Evolutionary conservation across 169 alveolate species (phyloP).

Genomic region (Cryptosporidium bovis): DNA sequence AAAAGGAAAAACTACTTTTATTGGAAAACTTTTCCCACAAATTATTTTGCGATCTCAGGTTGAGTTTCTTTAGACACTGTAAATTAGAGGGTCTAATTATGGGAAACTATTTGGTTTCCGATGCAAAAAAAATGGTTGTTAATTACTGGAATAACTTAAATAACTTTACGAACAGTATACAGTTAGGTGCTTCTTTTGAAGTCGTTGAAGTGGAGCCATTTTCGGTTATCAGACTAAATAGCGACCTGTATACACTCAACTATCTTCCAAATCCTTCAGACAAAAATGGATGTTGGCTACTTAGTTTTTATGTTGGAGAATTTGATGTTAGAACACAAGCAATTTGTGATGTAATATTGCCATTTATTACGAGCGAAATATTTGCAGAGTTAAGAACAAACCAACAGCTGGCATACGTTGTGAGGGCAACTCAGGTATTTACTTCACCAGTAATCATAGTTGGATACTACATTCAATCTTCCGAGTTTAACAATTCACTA

Average conservation of each 20-base stretch:
- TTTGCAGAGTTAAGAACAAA: constrained; percentile 63
- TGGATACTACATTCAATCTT: constrained; percentile 65
- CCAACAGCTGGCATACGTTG: constrained; percentile 55
- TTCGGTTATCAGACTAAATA: constrained; percentile 8
- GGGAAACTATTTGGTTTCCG: constrained; percentile 35
- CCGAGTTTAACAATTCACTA: constrained; percentile 60
- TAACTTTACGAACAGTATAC: not conserved
- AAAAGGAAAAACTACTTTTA: constrained; percentile 25
- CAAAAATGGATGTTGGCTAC: constrained; percentile 60
- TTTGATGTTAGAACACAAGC: constrained; percentile 22
- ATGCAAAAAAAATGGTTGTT: constrained; percentile 24
- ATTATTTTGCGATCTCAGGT: constrained; percentile 3
- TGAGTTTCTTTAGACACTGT: constrained; percentile 12
- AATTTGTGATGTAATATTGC: constrained; percentile 16
- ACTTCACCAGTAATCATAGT: constrained; percentile 49
- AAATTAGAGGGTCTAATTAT: constrained; percentile 56
- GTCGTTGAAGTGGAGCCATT: constrained; percentile 16
- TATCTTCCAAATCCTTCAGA: constrained; percentile 25
- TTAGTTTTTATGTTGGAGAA: constrained; percentile 33
- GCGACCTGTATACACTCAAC: constrained; percentile 8
- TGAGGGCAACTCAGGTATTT: constrained; percentile 39
- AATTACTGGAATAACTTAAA: constrained; percentile 25
- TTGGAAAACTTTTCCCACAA: constrained; percentile 15
- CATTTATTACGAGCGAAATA: constrained; percentile 42
- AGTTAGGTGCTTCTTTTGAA: constrained; percentile 1